A percentile compares a stretch with the other conserved stretches of the same genome.
Evolutionary conservation across 495 filamentous ascomycete species (phyloP).

Genomic region (Stereocaulon alpinum): DNA sequence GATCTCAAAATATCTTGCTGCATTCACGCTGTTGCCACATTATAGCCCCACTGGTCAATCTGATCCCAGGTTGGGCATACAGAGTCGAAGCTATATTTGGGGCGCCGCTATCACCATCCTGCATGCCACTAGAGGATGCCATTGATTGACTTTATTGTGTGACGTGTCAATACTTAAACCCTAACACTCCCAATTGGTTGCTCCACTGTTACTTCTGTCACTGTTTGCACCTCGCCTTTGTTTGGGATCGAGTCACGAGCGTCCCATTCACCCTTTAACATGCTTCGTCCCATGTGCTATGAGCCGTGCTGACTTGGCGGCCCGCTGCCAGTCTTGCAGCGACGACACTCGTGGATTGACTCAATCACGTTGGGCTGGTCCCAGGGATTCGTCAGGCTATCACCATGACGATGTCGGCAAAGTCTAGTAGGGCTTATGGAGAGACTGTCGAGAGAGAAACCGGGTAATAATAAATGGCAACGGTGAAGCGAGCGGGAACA

Average conservation of each 20-base stretch:
- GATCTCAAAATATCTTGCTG: too few relatives aligned
- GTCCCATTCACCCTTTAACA: background rate
- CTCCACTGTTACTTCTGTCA: background rate
- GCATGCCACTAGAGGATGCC: conserved; percentile 1
- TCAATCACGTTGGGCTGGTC: background rate
- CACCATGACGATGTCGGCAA: background rate
- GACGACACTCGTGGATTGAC: background rate
- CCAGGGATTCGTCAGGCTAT: background rate
- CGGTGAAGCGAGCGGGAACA: too few relatives aligned
- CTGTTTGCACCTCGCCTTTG: background rate
- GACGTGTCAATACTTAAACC: conserved; percentile 10
- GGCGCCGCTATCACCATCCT: background rate
- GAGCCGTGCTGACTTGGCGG: background rate
- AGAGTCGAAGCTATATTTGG: background rate
- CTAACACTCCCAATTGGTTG: background rate
- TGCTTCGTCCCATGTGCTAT: background rate
- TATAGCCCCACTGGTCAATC: background rate
- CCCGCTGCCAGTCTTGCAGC: background rate
- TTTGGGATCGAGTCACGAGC: background rate
- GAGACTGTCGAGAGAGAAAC: too few relatives aligned
- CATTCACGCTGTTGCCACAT: too few relatives aligned
- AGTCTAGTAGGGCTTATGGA: background rate
- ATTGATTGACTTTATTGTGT: background rate
- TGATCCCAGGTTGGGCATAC: background rate
- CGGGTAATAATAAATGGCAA: too few relatives aligned